A percentile compares a stretch with the other conserved stretches of the same genome.
phyloP scores from a whole-genome alignment of 805 yeast species.

The Suhomyces emberorum region DNA sequence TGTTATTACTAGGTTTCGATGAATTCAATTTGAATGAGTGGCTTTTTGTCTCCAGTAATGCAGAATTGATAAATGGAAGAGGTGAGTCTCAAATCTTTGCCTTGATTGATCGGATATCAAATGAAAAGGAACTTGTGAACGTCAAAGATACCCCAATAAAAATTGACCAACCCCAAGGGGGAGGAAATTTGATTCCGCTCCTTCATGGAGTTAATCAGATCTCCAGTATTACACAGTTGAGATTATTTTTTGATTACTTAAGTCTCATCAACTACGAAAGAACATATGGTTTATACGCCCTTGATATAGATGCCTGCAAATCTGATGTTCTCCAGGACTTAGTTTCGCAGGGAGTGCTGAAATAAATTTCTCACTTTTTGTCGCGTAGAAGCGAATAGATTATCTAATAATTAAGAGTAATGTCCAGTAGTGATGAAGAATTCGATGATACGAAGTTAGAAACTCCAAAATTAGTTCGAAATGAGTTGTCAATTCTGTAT shows the following conservation, averaged over 20 bases:
- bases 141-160: conserved; percentile 37
- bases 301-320: conserved; percentile 42
- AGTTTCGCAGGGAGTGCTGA: too few relatives aligned
- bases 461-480: conserved; percentile 19
- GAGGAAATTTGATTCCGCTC: conserved; percentile 38
- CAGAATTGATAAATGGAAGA: conserved; percentile 50
- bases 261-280: conserved; percentile 65
- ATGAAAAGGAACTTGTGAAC: conserved; percentile 26
- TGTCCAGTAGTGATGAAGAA: conserved; percentile 20
- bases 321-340: conserved; percentile 61
- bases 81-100: conserved; percentile 23
- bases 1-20: conserved; percentile 66
- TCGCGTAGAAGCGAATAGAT: neutral
- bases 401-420: neutral
- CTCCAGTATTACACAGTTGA: conserved; percentile 44
- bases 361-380: neutral
- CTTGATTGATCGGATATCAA: conserved; percentile 48
- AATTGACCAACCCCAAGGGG: conserved; percentile 31
- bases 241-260: conserved; percentile 62
- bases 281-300: conserved; percentile 47
- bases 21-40: conserved; percentile 79
- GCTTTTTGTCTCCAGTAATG: conserved; percentile 74
- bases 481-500: conserved; percentile 4
- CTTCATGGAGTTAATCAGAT: conserved; percentile 41
- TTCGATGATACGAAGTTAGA: conserved; percentile 29